Base-by-base conservation (phyloP, 352 stramenopile genomes). In the Peronospora tabacina region DNA sequence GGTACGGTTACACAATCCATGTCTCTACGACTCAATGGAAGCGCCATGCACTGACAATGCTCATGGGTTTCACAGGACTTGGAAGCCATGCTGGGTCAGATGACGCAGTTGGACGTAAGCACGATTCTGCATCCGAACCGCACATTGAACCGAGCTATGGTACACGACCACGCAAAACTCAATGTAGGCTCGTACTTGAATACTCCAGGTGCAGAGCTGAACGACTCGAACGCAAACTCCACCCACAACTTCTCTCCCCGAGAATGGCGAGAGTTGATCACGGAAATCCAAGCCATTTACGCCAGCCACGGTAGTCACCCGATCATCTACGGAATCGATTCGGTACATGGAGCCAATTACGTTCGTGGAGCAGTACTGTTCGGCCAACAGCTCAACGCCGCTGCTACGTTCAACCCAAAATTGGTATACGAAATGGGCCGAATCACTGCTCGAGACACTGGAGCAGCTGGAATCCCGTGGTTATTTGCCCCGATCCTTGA, bases 121-220 rank as follows among this genome's bases (percentile, higher is more conserved):
- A 72, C 78, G 5, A 72, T 97, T 15, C 41, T 96, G 22, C 57
- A 75, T 36, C 44, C 69, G 2, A 75, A 94, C 46, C 62, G 65
- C 33, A 80, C 72, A 8, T 54, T 90, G 16, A 85, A 94, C 36
- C 51, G 64, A 44, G 70, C 67, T 17, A 52, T 78, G 5, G 69
- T 95, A 22, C 66, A 74, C 36, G 45, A 78, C 12, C 86, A 88
- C 37, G 85, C 85, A 1, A 61, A 72, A 44, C 66, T 92, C 17
- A 85, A 92, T 16, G 65, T 96, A 41, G 90, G 90, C 10, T 96
- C 85, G 29, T 92, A 96, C 47, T 61, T 97, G 17, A 96, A 96
- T 57, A 81, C 75, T 0, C 77, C 82, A 4, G 52, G 56, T 4
- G 50, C 56, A 13, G 60, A 65, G 15, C 15, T 70, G 19, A 57